phyloP scores from a whole-genome alignment of 495 filamentous ascomycete genomes.

The Delitschia confertaspora region DNA sequence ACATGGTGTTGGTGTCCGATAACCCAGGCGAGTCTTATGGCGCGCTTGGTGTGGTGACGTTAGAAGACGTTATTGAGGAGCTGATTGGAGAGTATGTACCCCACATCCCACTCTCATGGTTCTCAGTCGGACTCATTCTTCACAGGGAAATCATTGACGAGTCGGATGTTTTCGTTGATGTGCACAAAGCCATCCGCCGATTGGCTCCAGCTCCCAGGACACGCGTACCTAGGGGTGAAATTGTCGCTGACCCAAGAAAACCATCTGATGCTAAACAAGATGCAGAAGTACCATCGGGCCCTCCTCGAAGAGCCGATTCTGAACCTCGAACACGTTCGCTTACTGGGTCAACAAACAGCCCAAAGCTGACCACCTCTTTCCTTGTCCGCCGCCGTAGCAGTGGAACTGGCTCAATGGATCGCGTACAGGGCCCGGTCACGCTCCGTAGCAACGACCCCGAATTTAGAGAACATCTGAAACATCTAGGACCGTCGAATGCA shows the following conservation, averaged over 20 bases:
- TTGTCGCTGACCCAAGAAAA: constrained; percentile 33
- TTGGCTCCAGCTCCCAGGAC: constrained; percentile 57
- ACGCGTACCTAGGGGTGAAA: constrained; percentile 50
- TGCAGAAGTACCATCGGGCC: constrained; percentile 1
- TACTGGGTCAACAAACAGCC: constrained; percentile 6
- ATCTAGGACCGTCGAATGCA: constrained; percentile 85
- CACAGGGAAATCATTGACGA: constrained; percentile 59
- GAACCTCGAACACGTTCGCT: constrained; percentile 11
- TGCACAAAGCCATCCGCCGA: constrained; percentile 90
- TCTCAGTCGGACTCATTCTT: background rate
- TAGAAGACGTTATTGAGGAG: constrained; percentile 98
- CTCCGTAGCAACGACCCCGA: constrained; percentile 44
- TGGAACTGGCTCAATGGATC: constrained; percentile 19
- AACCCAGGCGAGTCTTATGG: constrained; percentile 80
- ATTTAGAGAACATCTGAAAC: constrained; percentile 73
- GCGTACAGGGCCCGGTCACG: constrained; percentile 9
- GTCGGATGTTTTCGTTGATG: constrained; percentile 93
- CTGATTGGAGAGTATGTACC: constrained; percentile 84
- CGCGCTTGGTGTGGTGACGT: constrained; percentile 82
- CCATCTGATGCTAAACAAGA: constrained; percentile 5
- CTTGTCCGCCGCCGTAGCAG: constrained; percentile 37
- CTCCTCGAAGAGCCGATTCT: background rate
- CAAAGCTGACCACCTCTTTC: constrained; percentile 39
- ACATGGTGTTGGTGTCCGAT: constrained; percentile 95
- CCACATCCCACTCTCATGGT: constrained; percentile 35